These are phyloP conservation scores for Hevea brasiliensis DNA, from an alignment of 345 rosid species.

Conservation along the genomic window DNA sequence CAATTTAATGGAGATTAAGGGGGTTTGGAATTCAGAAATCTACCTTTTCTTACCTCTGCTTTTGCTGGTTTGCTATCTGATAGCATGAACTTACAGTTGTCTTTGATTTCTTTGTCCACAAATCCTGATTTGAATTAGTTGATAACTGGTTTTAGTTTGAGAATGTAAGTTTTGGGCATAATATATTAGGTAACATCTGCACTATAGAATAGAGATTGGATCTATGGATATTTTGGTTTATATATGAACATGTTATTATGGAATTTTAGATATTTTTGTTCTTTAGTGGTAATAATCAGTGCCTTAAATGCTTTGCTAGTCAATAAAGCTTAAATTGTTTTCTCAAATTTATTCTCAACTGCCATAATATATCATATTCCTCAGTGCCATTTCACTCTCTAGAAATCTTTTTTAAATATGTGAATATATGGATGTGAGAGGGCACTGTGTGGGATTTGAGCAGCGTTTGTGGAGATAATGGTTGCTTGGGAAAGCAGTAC, in stretches of 20 bases:
- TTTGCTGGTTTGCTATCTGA: no score
- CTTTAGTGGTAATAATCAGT: not conserved
- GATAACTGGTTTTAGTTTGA: not conserved
- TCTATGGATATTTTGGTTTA: not conserved
- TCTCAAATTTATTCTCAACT: not conserved
- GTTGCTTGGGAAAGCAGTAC: not conserved
- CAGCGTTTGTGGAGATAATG: not conserved
- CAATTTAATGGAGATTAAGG: no score
- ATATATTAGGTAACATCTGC: no score
- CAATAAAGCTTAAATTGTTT: not conserved
- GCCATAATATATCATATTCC: not conserved
- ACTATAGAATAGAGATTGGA: not conserved
- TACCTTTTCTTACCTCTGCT: no score
- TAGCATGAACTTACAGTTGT: not conserved
- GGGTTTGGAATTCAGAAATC: no score
- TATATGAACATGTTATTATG: not conserved
- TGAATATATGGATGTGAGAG: constrained; percentile 1
- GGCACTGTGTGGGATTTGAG: not conserved
- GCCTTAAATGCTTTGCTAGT: not conserved
- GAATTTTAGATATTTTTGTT: not conserved
- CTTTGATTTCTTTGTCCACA: not conserved
- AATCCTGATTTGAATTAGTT: not conserved
- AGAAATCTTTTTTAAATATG: not conserved
- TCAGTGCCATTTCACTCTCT: not conserved
- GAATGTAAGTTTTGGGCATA: not conserved